phyloP scores from a whole-genome alignment of 2,329 filamentous ascomycete species.

The Colletotrichum sp. region DNA sequence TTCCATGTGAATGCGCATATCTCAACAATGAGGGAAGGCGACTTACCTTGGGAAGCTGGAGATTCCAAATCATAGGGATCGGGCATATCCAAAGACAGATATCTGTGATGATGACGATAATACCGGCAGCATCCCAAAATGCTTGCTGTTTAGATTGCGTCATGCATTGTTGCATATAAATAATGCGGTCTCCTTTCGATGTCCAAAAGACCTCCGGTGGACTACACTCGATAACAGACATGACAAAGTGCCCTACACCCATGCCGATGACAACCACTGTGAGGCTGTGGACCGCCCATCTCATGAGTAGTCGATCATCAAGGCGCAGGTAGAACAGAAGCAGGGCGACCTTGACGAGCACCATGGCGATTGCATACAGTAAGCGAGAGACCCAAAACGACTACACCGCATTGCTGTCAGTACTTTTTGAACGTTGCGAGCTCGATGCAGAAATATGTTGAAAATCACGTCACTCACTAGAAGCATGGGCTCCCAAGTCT shows the following conservation, averaged over 20 bases:
- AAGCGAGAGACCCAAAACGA: neutral
- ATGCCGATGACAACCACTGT: neutral
- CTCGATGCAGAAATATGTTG: neutral
- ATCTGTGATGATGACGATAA: neutral
- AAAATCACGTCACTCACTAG: neutral
- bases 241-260: neutral
- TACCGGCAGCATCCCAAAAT: neutral
- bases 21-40: neutral
- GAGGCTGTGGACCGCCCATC: neutral
- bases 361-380: neutral
- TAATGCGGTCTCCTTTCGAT: neutral
- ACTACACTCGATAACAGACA: neutral
- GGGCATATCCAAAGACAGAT: conserved; percentile 2
- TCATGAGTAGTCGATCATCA: neutral
- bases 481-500: neutral
- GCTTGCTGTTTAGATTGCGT: neutral
- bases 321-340: conserved; percentile 2
- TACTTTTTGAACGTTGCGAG: neutral
- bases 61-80: neutral
- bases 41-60: neutral
- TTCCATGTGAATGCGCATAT: neutral
- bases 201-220: neutral
- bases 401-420: neutral
- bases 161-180: neutral
- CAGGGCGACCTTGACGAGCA: neutral